These are phyloP conservation scores for Sarocladium kiliense DNA, from an alignment of 2,329 filamentous ascomycete genomes.

Conservation along the genomic window DNA sequence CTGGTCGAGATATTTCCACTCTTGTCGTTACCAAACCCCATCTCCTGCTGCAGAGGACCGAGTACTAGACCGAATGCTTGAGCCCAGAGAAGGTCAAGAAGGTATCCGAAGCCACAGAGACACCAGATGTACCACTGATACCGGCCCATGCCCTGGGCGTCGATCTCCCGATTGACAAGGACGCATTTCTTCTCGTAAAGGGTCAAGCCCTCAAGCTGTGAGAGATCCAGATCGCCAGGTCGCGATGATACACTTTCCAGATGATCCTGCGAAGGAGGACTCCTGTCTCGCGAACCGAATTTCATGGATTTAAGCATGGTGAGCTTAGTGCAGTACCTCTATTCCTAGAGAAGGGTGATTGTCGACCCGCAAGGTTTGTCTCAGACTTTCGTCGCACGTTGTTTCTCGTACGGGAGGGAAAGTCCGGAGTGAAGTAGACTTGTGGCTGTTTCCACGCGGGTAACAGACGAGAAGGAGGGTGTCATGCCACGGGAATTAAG, in stretches of 20 bases:
- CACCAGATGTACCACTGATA: constrained; percentile 50
- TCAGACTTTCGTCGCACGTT: background rate
- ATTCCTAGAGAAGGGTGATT: background rate
- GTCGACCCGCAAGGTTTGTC: background rate
- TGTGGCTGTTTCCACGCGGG: background rate
- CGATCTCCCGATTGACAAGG: constrained; percentile 38
- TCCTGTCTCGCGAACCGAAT: background rate
- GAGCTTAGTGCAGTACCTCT: background rate
- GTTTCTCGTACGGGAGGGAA: background rate
- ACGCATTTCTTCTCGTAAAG: constrained; percentile 30
- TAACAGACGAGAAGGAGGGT: background rate
- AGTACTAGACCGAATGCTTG: constrained; percentile 52
- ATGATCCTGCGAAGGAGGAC: background rate
- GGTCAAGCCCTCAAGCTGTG: constrained; percentile 19
- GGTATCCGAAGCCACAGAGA: constrained; percentile 49
- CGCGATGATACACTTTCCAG: background rate
- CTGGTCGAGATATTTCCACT: constrained; percentile 46
- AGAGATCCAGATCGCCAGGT: constrained; percentile 4
- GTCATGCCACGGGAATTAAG: background rate
- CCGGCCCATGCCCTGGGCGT: constrained; percentile 45
- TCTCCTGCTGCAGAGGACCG: constrained; percentile 49
- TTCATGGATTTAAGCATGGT: constrained; percentile 4
- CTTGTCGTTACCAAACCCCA: constrained; percentile 39
- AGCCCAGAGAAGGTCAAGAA: constrained; percentile 53
- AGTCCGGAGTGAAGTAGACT: background rate